These are phyloP conservation scores for Scleroderma citrinum DNA, from an alignment of 768 basidiomycete species.

Conservation along the genomic window DNA sequence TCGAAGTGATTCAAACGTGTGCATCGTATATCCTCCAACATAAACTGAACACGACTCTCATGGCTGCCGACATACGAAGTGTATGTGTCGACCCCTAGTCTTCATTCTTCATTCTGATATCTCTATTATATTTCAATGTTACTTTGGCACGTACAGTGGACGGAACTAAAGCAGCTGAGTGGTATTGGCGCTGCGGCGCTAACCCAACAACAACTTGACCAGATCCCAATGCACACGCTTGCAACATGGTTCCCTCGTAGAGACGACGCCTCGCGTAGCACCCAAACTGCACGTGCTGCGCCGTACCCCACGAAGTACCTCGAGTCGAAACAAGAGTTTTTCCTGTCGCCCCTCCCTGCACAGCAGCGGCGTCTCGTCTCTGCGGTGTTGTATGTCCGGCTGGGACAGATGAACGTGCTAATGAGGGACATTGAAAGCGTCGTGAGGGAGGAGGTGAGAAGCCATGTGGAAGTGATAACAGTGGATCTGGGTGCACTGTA, in stretches of 20 bases:
- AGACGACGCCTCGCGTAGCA: slow-evolving; percentile 24
- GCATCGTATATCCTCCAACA: slow-evolving; percentile 38
- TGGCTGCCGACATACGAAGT: slow-evolving; percentile 38
- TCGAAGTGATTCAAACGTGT: slow-evolving; percentile 42
- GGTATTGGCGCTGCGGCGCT: slow-evolving; percentile 41
- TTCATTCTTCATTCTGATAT: slow-evolving; percentile 2
- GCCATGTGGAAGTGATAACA: background rate
- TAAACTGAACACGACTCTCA: slow-evolving; percentile 34
- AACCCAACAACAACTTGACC: slow-evolving; percentile 34
- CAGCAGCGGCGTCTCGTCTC: slow-evolving; percentile 30
- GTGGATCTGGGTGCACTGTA: background rate
- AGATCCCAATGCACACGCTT: slow-evolving; percentile 25
- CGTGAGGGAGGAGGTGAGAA: background rate
- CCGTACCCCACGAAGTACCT: slow-evolving; percentile 35
- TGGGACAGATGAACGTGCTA: slow-evolving; percentile 28
- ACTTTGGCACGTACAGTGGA: slow-evolving; percentile 24
- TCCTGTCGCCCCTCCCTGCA: slow-evolving; percentile 31
- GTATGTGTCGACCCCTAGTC: slow-evolving; percentile 19
- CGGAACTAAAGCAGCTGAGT: slow-evolving; percentile 37
- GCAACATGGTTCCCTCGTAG: slow-evolving; percentile 24
- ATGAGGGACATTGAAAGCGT: slow-evolving; percentile 36
- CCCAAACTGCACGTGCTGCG: slow-evolving; percentile 32
- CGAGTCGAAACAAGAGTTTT: slow-evolving; percentile 26
- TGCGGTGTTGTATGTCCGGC: slow-evolving; percentile 28
- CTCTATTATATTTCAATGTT: background rate